Base-by-base conservation (phyloP, 2,329 filamentous ascomycete genomes). In the Cladosporium colombiae region DNA sequence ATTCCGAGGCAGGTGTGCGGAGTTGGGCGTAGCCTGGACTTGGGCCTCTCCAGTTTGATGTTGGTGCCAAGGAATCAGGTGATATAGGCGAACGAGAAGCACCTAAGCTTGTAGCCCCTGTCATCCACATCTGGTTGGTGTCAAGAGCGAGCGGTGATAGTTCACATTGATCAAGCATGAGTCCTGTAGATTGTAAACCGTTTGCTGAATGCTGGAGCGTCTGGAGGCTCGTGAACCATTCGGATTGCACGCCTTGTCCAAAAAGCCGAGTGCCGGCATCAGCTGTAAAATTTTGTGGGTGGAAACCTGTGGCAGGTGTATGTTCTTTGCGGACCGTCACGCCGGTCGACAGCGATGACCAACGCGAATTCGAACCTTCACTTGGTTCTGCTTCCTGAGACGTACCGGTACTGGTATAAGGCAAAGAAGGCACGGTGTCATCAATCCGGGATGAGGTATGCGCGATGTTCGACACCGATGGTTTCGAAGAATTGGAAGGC, bases 221-320 rank as follows among this genome's bases (percentile, higher is more conserved):
- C 27, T n/a, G 25, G 18, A n/a, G 27, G n/a, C n/a, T n/a, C 27
- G 25, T 31, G n/a, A 33, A 29, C 52, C 52, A 31, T 3, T 18
- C 18, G 52, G n/a, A 11, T 10, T 3, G 27, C 16, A 2, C 27
- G 18, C n/a, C 10, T 5, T 21, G 13, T 55, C 29, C 52, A 21
- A 31, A n/a, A 5, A 16, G 31, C 21, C 29, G 13, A 14, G 27
- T 29, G 16, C 13, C 18, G 21, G 8, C 14, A 49, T 29, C 57
- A n/a, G 31, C 21, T n/a, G 56, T 71, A 79, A 27, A 31, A 18
- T 16, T 31, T 27, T 31, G 37, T 23, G 61, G 21, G 27, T 40
- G 18, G n/a, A 33, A 16, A 25, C 55, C 61, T 7, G 50, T 25
- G 16, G 25, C 37, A 4, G 50, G 27, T 21, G 31, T 44, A 21